phyloP scores from a whole-genome alignment of 2,329 filamentous ascomycete species.

The Westerdykella aurantiaca region DNA sequence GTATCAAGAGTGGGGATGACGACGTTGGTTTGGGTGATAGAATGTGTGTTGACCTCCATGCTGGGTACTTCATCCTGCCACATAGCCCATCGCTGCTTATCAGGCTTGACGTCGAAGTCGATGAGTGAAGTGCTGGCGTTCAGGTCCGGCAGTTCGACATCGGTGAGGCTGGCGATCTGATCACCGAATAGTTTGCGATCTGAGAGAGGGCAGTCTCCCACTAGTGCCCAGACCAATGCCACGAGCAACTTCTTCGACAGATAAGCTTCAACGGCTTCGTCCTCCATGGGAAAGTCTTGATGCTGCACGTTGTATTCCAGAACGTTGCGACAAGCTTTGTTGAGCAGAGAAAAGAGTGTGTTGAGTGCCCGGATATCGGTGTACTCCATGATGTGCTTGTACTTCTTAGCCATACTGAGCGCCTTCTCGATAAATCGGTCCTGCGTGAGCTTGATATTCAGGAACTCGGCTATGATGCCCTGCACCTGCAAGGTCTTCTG shows the following conservation, averaged over 20 bases:
- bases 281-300: conserved; percentile 84
- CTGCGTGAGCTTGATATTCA: conserved; percentile 67
- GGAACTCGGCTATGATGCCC: conserved; percentile 68
- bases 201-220: conserved; percentile 82
- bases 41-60: conserved; percentile 97
- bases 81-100: conserved; percentile 78
- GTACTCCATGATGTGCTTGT: conserved; percentile 98
- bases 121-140: conserved; percentile 80
- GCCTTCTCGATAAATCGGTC: conserved; percentile 77
- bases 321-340: conserved; percentile 86
- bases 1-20: conserved; percentile 98
- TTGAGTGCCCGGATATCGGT: conserved; percentile 84
- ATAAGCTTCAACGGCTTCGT: conserved; percentile 83
- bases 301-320: conserved; percentile 96
- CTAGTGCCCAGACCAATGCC: conserved; percentile 90
- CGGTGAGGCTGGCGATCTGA: conserved; percentile 72
- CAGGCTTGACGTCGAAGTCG: conserved; percentile 86
- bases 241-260: conserved; percentile 91
- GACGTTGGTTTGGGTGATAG: conserved; percentile 93
- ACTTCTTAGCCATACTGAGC: conserved; percentile 67
- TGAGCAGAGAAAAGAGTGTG: conserved; percentile 90
- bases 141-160: conserved; percentile 76
- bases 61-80: conserved; percentile 95
- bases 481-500: conserved; percentile 73
- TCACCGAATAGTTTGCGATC: conserved; percentile 90